Conservation (phyloP, 228 moss, liverwort and hornwort genomes). For the Sphagnum fallax region DNA sequence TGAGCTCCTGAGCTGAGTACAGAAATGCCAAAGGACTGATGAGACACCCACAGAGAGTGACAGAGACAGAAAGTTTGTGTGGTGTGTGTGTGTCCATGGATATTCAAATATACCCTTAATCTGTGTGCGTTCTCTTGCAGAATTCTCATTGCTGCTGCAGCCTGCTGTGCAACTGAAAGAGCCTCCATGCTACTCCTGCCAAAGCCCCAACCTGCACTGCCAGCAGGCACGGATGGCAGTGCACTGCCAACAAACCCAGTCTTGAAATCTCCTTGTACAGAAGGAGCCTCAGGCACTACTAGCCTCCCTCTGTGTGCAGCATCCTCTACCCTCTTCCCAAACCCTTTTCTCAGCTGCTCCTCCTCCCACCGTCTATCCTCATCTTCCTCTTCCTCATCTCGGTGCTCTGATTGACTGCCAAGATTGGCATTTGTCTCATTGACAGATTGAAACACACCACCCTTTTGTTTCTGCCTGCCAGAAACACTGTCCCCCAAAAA, state of each 20-base stretch:
- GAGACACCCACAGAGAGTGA: background rate
- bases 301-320: conserved; percentile 23
- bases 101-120: conserved; percentile 42
- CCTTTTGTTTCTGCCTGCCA: conserved; percentile 36
- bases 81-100: background rate
- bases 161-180: conserved; percentile 67
- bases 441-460: conserved; percentile 73
- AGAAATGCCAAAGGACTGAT: too few relatives aligned
- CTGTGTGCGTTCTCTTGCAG: conserved; percentile 69
- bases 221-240: conserved; percentile 26
- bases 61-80: background rate
- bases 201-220: conserved; percentile 67
- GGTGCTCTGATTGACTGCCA: conserved; percentile 44
- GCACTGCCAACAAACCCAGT: conserved; percentile 15
- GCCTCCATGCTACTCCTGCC: conserved; percentile 49
- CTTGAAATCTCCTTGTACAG: conserved; percentile 21
- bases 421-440: conserved; percentile 18
- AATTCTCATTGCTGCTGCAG: conserved; percentile 67
- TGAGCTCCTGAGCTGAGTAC: too few relatives aligned
- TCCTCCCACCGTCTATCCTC: conserved; percentile 96
- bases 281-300: conserved; percentile 16
- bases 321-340: conserved; percentile 88
- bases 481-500: conserved; percentile 67
- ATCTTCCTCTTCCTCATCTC: conserved; percentile 92
- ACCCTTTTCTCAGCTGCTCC: conserved; percentile 86